phyloP scores from a whole-genome alignment of 1,139 yeast species.

The Meyerozyma carpophila region DNA sequence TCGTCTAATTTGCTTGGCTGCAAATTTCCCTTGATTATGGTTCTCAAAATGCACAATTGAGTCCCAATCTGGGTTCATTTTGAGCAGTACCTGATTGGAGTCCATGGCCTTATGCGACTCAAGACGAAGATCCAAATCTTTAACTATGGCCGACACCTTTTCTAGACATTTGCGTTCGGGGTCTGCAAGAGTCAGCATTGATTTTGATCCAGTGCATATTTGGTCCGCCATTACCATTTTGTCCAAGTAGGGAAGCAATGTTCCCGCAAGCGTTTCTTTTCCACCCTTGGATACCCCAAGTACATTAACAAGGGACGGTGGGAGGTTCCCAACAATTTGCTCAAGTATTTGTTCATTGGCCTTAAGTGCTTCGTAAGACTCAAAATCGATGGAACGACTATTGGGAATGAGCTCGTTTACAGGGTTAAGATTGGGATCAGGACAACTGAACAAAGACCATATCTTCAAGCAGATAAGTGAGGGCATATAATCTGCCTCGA shows the following conservation, averaged over 20 bases:
- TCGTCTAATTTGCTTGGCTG: conserved; percentile 25
- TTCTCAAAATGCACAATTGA: conserved; percentile 23
- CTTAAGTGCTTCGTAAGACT: conserved; percentile 26
- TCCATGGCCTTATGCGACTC: conserved; percentile 32
- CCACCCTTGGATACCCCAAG: conserved; percentile 20
- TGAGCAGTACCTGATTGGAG: conserved; percentile 24
- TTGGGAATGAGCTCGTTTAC: conserved; percentile 27
- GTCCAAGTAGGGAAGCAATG: conserved; percentile 43
- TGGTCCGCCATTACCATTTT: conserved; percentile 38
- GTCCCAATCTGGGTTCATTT: conserved; percentile 35
- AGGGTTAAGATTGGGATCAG: conserved; percentile 31
- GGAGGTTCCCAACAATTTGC: conserved; percentile 22
- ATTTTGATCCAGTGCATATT: conserved; percentile 22
- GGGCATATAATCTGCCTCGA: conserved; percentile 50
- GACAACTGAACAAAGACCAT: conserved; percentile 62
- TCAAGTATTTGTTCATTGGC: conserved; percentile 24
- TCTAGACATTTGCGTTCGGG: conserved; percentile 23
- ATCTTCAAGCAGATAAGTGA: conserved; percentile 58
- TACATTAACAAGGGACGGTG: conserved; percentile 20
- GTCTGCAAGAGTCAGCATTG: conserved; percentile 14
- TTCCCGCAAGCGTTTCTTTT: conserved; percentile 23
- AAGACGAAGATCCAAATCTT: conserved; percentile 23
- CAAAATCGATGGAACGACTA: conserved; percentile 41
- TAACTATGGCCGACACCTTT: conserved; percentile 23
- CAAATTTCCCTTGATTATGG: conserved; percentile 8